Percentiles rank a stretch among this genome's conserved stretches.
phyloP scores from a whole-genome alignment of 2,329 filamentous ascomycete species.

The Stromatinia cepivora region DNA sequence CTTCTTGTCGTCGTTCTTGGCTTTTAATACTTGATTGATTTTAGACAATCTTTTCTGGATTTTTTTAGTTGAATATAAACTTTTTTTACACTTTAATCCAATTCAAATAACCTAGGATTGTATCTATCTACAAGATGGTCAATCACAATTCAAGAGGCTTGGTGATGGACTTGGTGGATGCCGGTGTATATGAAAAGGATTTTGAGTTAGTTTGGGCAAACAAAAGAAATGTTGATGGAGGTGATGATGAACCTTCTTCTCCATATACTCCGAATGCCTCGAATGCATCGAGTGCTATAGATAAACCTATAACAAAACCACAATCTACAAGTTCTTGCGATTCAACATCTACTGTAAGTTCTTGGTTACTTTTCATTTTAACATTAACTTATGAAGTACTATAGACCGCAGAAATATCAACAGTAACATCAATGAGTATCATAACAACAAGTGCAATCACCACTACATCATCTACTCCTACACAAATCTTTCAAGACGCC shows the following conservation, averaged over 20 bases:
- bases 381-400: not conserved
- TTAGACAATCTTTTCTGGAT: not conserved
- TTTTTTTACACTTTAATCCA: not conserved
- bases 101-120: not conserved
- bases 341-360: constrained; percentile 10
- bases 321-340: not conserved
- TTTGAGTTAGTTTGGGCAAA: constrained; percentile 17
- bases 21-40: not conserved
- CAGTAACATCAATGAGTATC: not conserved
- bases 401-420: not conserved
- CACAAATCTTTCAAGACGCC: constrained; percentile 3
- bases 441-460: not conserved
- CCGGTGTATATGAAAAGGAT: constrained; percentile 13
- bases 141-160: constrained; percentile 2
- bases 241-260: not conserved
- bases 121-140: not conserved
- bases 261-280: not conserved
- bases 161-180: constrained; percentile 5
- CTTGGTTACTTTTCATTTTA: not conserved
- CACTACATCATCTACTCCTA: not conserved
- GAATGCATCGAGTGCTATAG: not conserved
- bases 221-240: not conserved
- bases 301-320: not conserved
- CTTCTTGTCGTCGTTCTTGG: not conserved
- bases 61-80: not conserved